Evolutionary conservation across 129 eudicot genomes (phyloP).

Genomic region (Artemisia annua): DNA sequence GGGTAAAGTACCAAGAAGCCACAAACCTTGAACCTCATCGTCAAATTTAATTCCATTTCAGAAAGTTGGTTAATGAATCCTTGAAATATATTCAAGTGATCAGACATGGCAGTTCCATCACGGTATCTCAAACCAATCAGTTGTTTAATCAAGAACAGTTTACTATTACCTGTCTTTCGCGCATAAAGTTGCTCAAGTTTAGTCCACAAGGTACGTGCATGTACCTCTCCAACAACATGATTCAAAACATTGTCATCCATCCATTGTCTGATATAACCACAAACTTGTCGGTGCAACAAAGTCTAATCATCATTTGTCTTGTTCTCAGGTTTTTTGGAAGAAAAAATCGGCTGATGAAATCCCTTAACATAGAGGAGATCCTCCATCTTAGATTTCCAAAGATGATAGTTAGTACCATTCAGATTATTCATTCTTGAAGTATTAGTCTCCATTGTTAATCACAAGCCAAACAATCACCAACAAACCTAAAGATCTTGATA

Average conservation of each 20-base stretch:
- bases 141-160: neutral
- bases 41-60: neutral
- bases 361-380: neutral
- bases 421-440: neutral
- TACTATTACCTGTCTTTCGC: neutral
- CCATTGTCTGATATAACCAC: too few species aligned
- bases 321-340: neutral
- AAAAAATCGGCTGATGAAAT: neutral
- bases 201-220: neutral
- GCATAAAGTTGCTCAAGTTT: neutral
- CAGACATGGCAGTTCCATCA: neutral
- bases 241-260: too few species aligned
- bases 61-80: neutral
- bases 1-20: conserved; percentile 1
- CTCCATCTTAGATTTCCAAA: neutral
- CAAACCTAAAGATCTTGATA: neutral
- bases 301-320: neutral
- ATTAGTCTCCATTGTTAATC: neutral
- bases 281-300: neutral
- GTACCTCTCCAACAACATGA: too few species aligned
- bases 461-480: neutral
- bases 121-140: neutral
- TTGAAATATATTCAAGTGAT: neutral
- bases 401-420: neutral
- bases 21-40: neutral